These are phyloP conservation scores for Penicillium canescens DNA, from an alignment of 495 filamentous ascomycete species.

Conservation along the genomic window DNA sequence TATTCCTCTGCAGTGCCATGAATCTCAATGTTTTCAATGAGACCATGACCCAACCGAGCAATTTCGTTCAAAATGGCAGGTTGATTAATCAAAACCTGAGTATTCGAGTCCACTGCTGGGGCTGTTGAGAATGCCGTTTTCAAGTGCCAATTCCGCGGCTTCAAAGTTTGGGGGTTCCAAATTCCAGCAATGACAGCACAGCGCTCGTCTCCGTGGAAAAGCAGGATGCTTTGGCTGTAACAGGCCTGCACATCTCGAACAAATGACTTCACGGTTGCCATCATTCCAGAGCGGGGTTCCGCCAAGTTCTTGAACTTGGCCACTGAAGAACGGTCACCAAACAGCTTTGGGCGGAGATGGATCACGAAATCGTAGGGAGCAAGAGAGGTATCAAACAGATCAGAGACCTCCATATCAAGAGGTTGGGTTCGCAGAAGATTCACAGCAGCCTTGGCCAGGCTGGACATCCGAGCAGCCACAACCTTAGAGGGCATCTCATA, in stretches of 20 bases:
- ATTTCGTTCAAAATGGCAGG: constrained; percentile 80
- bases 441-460: constrained; percentile 71
- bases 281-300: constrained; percentile 25
- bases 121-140: constrained; percentile 69
- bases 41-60: constrained; percentile 42
- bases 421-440: constrained; percentile 58
- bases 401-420: constrained; percentile 53
- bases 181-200: constrained; percentile 68
- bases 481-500: constrained; percentile 70
- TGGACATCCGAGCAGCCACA: constrained; percentile 79
- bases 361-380: constrained; percentile 85
- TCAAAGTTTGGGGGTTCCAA: constrained; percentile 71
- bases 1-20: not conserved
- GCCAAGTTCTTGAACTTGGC: constrained; percentile 73
- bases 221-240: constrained; percentile 65
- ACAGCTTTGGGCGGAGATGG: constrained; percentile 57
- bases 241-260: constrained; percentile 58
- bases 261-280: constrained; percentile 49
- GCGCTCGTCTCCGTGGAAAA: constrained; percentile 66
- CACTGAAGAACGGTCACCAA: constrained; percentile 23
- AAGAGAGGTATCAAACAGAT: constrained; percentile 68
- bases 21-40: constrained; percentile 45
- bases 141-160: constrained; percentile 59
- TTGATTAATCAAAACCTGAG: constrained; percentile 65
- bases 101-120: constrained; percentile 37